Base-by-base conservation (phyloP, 2,329 filamentous ascomycete genomes). In the Pestalotiopsis sp. region DNA sequence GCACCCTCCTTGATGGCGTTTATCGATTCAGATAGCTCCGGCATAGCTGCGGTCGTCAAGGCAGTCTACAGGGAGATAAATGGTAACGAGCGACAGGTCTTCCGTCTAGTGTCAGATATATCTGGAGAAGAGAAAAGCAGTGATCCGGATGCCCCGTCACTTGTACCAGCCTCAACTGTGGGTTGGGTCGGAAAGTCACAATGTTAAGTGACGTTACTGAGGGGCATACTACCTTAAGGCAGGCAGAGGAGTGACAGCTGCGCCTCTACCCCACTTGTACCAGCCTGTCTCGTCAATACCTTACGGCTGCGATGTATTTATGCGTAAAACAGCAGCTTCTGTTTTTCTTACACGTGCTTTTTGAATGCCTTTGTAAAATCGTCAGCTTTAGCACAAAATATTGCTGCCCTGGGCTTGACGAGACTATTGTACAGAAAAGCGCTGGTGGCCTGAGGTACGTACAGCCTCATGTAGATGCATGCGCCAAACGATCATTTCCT, bases 1-100 rank as follows among this genome's bases (percentile, higher is more conserved):
- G 75, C 73, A 24, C 73, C 75, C 52, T 78, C 74, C 52, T 70
- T 72, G 68, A 78, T 73, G 65, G 74, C 76, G 35, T 68, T 70
- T 68, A 78, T 74, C 13, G 76, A 76, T 66, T 78, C 76, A 26
- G 68, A 63, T 40, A 69, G 48, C 20, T 66, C 65, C 39, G 65
- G 65, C 65, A 66, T 66, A n/a, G 35, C 48, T 17, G n/a, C 30
- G 52, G 20, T n/a, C 20, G 22, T 52, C 44, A 14, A 52, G 7
- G 17, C 17, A 30, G 10, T 20, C 24, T 39, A n/a, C 44, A 22
- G 24, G 40, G 24, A 20, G 17, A 26, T 11, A 20, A 24, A 56
- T 7, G 40, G 11, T 13, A 65, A 17, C 63, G 20, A 57, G 24
- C 6, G 14, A 38, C 10, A 35, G 30, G 14, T 20, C 13, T 17